Conservation (phyloP, 495 filamentous ascomycete species). For the Chaetomium tenue region DNA sequence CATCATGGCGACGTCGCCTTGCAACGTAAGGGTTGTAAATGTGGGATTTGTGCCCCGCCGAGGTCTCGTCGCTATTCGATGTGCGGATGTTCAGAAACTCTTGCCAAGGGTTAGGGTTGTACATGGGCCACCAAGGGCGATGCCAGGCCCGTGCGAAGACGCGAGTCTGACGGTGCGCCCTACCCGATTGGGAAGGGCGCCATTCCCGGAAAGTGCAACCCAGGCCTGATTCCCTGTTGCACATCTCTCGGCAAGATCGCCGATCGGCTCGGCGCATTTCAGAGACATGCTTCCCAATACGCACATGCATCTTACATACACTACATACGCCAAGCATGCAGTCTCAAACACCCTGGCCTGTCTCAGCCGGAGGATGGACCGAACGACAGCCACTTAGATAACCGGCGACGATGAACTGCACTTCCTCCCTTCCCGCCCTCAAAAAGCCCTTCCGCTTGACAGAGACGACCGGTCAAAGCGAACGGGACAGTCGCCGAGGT, state of each 20-base stretch:
- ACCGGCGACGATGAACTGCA: not conserved
- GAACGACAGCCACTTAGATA: not conserved
- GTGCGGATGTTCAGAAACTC: too few relatives aligned
- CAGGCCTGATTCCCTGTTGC: not conserved
- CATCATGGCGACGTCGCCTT: too few relatives aligned
- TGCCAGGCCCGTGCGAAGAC: too few relatives aligned
- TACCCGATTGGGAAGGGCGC: too few relatives aligned
- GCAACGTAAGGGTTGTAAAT: too few relatives aligned
- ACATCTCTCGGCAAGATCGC: not conserved
- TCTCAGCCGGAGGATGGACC: not conserved
- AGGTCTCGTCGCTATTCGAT: too few relatives aligned
- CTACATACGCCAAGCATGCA: not conserved
- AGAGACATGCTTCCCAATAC: not conserved
- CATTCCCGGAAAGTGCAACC: too few relatives aligned
- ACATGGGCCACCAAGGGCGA: too few relatives aligned
- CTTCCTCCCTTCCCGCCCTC: not conserved
- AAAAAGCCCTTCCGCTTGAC: not conserved
- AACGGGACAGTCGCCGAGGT: not conserved
- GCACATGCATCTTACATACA: not conserved
- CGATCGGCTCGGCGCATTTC: not conserved
- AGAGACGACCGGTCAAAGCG: constrained; percentile 1
- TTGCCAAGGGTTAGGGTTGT: too few relatives aligned
- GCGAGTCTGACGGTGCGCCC: too few relatives aligned
- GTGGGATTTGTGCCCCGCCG: too few relatives aligned
- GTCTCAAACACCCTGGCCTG: not conserved